Base-by-base conservation (phyloP, 1,284 basidiomycete genomes). In the Trichosporon asahii region DNA sequence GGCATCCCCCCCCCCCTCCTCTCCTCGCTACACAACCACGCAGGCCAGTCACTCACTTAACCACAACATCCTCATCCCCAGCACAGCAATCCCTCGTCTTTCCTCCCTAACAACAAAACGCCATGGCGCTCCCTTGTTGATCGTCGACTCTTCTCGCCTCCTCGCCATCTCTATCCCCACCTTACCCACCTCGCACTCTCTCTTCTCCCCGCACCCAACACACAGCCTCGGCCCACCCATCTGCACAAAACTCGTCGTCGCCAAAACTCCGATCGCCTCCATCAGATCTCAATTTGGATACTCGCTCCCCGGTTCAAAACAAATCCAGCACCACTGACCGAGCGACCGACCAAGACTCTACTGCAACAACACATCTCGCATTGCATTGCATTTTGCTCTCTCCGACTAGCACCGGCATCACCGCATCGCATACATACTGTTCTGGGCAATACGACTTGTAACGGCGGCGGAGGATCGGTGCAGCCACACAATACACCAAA, bases 71-170 rank as follows among this genome's bases (percentile, higher is more conserved):
- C 29, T 61, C 21, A 25, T 23, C 49, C 49, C 27, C 57, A 21
- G 29, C 57, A 61, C 57, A 31, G 57, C 57, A 18, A 21, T 53
- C 49, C 49, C 14, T 23, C 18, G 8, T n/a, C 18, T 33, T 14
- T 27, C 57, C 57, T 61, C 57, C 57, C 57, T 61, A n/a, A 14
- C 57, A 60, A n/a, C 57, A 61, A 60, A 61, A 61, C 57, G 57
- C 57, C 57, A 61, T 61, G 57, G 57, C 57, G 57, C 57, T n/a
- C 18, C 57, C 8, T n/a, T 61, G 57, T 61, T 61, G 57, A 61
- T 61, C 57, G 57, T 61, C 57, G 18, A 61, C 18, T 33, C 57
- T 61, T 61, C 57, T 61, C 27, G 57, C 57, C 27, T 33, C 57
- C 57, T 61, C 57, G 29, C 18, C 57, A n/a, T 31, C 57, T 14